A percentile compares a stretch with the other conserved stretches of the same genome.
These are phyloP conservation scores for Hippophae rhamnoides DNA, from an alignment of 306 rosid species.

Conservation along the genomic window DNA sequence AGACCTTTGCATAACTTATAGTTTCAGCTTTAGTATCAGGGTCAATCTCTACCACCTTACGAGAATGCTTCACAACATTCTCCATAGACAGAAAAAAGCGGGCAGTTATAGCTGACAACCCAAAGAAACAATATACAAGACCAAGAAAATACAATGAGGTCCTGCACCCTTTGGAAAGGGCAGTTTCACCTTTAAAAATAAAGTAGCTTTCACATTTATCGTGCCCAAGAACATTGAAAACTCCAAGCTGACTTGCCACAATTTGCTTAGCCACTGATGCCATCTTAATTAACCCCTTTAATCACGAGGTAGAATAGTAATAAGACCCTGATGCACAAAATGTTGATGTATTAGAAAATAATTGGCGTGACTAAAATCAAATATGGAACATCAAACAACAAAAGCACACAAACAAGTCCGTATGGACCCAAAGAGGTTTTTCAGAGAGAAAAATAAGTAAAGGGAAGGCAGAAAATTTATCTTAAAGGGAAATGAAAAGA, in stretches of 20 bases:
- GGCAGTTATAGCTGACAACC: constrained; percentile 80
- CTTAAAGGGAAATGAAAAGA: too few relatives aligned
- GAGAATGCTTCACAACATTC: constrained; percentile 73
- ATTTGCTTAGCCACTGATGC: constrained; percentile 23
- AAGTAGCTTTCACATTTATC: constrained; percentile 56
- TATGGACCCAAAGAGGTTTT: too few relatives aligned
- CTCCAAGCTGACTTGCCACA: constrained; percentile 22
- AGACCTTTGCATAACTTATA: constrained; percentile 58
- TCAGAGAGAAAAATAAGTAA: too few relatives aligned
- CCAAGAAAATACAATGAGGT: constrained; percentile 51
- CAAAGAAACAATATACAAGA: constrained; percentile 81
- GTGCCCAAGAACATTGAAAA: constrained; percentile 25
- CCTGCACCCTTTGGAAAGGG: constrained; percentile 42
- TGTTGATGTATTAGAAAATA: not conserved
- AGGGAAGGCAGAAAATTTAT: too few relatives aligned
- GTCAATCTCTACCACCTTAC: constrained; percentile 53
- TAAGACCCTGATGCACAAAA: constrained; percentile 23
- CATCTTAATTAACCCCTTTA: constrained; percentile 23
- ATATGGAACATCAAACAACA: not conserved
- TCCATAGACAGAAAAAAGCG: constrained; percentile 86
- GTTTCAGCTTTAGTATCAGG: constrained; percentile 40
- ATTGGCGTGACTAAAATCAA: not conserved
- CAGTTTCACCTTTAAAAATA: constrained; percentile 51
- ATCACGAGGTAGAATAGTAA: constrained; percentile 2
- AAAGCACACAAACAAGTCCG: not conserved